Base-by-base conservation (phyloP, 164 flowering plant species). In the Aristolochia fimbriata region DNA sequence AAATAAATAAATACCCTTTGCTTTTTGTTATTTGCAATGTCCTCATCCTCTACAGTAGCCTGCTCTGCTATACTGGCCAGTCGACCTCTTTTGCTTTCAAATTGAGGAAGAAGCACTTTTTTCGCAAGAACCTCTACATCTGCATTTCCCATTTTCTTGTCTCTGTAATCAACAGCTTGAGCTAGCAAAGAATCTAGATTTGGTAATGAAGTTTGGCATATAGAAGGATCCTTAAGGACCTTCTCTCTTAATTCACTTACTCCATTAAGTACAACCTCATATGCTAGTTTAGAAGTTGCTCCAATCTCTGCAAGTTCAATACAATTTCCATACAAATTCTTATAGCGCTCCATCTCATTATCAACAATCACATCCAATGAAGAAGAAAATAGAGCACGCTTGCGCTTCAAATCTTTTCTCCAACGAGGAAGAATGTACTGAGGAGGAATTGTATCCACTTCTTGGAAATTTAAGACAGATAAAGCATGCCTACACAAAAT, bases 401-500 rank as follows among this genome's bases (percentile, higher is more conserved):
- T 52, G 56, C 30, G 30, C 30, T 52, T 52, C 16, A 52, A 52
- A 22, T 56, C 17, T 17, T 79, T 79, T 25, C 82, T 83, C 93
- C 93, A 83, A 17, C 93, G 74, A 67, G 68, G 81, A 71, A 82
- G 70, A 22, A 83, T 80, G 65, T 83, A 86, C 71, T 83, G 84
- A 46, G 85, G 55, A 24, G 88, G 92, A 45, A 83, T 68, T 5
- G 79, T 72, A 61, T 83, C 81, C 20, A 86, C 78, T 66, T 79
- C 79, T 58, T 85, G 77, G 23, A 82, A 88, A 20, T 85, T 85
- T 68, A 87, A 87, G 24, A 87, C 97, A 24, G 88, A 78, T 65
- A 90, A 73, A 55, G 86, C 76, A 72, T 90, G 95, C 57, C 91
- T 77, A 65, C 92, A 90, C 37, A 90, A 80, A 64, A 87, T 84